phyloP scores from a whole-genome alignment of 805 yeast species.

The Candida ortonii region DNA sequence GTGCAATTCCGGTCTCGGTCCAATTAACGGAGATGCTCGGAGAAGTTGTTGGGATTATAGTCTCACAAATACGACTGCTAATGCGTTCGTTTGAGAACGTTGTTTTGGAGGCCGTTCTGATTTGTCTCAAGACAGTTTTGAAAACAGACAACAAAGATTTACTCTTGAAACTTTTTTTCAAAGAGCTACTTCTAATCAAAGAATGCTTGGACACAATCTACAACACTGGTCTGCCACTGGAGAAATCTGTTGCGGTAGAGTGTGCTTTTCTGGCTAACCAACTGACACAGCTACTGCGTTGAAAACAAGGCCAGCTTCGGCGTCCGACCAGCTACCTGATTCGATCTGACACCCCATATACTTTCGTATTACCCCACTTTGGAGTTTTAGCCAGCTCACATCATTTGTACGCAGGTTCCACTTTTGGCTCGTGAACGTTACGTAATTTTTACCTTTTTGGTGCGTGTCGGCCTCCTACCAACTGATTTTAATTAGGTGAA shows the following conservation, averaged over 20 bases:
- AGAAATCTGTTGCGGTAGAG: constrained; percentile 3
- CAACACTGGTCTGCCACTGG: constrained; percentile 8
- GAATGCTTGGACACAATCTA: constrained; percentile 6
- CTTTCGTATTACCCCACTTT: no score
- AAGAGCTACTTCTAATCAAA: constrained; percentile 6
- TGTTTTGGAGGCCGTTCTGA: constrained; percentile 13
- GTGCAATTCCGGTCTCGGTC: constrained; percentile 53
- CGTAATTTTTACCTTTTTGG: no score
- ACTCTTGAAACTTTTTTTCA: background rate
- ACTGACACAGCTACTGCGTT: background rate
- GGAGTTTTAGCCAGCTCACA: no score
- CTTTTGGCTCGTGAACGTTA: no score
- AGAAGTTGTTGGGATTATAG: constrained; percentile 43
- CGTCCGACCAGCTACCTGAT: no score
- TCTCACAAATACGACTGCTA: constrained; percentile 11
- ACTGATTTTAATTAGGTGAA: no score
- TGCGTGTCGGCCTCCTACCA: no score
- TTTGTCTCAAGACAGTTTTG: constrained; percentile 9
- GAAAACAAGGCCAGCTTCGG: no score
- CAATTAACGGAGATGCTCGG: constrained; percentile 54
- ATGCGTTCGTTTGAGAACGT: constrained; percentile 8
- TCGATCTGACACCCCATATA: no score
- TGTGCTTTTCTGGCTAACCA: constrained; percentile 2
- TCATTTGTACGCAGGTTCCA: no score
- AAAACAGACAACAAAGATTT: constrained; percentile 3